Conservation (phyloP, 2,329 filamentous ascomycete species). For the Neonectria faginata region DNA sequence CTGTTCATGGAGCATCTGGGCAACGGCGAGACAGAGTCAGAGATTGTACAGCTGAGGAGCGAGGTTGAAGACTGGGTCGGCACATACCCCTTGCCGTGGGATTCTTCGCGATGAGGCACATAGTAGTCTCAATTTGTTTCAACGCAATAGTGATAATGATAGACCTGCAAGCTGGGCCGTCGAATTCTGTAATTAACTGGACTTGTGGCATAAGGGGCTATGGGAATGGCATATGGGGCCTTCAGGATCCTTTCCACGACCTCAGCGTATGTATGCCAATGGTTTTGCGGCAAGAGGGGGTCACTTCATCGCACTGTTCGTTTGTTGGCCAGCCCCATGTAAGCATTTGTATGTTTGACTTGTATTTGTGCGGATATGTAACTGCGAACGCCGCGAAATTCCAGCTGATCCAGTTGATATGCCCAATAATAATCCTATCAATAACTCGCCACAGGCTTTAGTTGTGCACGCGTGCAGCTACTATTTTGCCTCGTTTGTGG, state of each 20-base stretch:
- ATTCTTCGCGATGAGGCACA: slow-evolving; percentile 50
- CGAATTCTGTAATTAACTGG: slow-evolving; percentile 10
- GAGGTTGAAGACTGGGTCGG: slow-evolving; percentile 85
- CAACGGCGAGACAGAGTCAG: slow-evolving; percentile 73
- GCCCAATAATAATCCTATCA: background rate
- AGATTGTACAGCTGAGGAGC: slow-evolving; percentile 78
- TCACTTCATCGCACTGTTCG: background rate
- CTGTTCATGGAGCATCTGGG: slow-evolving; percentile 76
- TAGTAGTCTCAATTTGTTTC: background rate
- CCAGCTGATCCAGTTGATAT: slow-evolving; percentile 2
- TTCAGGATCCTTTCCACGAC: background rate
- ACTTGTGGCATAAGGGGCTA: slow-evolving; percentile 5
- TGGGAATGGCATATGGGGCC: slow-evolving; percentile 1
- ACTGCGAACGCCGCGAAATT: background rate
- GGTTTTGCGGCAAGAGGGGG: background rate
- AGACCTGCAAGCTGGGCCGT: slow-evolving; percentile 4
- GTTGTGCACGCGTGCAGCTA: background rate
- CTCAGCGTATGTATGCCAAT: slow-evolving; percentile 2
- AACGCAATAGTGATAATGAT: slow-evolving; percentile 5
- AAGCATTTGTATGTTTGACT: background rate
- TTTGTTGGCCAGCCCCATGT: background rate
- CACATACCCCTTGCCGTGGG: slow-evolving; percentile 79
- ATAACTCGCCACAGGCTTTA: background rate
- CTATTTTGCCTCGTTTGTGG: background rate
- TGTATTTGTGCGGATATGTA: background rate